Base-by-base conservation (phyloP, 2,329 filamentous ascomycete genomes). In the Hymenoscyphus fructigenus region DNA sequence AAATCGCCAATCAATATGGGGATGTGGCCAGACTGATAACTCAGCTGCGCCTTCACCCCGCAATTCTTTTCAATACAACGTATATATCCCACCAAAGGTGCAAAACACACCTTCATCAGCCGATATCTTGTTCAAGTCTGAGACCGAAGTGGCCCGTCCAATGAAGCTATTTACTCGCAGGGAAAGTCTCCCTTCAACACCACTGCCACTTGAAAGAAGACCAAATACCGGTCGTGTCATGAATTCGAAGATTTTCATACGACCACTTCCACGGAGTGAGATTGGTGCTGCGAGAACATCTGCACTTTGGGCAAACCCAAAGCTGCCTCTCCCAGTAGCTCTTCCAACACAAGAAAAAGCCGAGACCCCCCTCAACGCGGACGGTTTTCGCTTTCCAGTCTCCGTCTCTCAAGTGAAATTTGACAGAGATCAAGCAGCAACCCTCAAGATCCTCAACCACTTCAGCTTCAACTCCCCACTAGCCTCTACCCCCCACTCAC, bases 141-240 rank as follows among this genome's bases (percentile, higher is more conserved):
- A 14, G 23, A 12, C 47, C 14, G 47, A 14, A 23, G 20, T 26
- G 6, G 2, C 7, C 4, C 47, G 47, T 14, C 47, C 47, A 12
- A 20, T 50, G 47, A 50, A 9, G 14, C 20, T 50, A 5, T 50
- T 50, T 26, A 14, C 9, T 50, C 47, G 47, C 12, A 23, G 20
- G 47, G 47, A 50, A 23, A 14, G 20, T 50, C 10, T 50, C 10
- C 47, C 23, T 26, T 4, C 47, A 23, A 26, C 34, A 36, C 34
- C 36, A 38, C 36, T 38, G 17, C 36, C 36, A 38, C 36, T 41
- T 15, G 57, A 58, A 14, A 28, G 57, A 32, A 28, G 15, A 23
- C 57, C 57, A n/a, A 32, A 14, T 23, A 58, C 57, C 2, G 57
- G 57, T n/a, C 32, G 57, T 20, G 57, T 58, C 32, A 58, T 58